Base-by-base conservation (phyloP, 371 early-diverging fungal genomes). In the Rhizomucor pusillus region DNA sequence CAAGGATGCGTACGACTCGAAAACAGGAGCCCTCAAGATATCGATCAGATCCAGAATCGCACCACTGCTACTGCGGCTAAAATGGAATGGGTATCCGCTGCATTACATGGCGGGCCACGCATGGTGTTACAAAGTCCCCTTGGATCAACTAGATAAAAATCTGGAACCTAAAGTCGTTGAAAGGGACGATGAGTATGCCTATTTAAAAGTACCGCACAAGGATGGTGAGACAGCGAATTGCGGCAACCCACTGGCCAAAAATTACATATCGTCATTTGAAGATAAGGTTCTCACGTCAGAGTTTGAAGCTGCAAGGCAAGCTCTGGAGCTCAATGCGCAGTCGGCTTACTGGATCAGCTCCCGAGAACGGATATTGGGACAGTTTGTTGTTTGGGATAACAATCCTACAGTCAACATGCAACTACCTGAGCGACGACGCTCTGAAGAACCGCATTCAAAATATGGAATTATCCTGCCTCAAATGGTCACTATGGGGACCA, bases 341-440 rank as follows among this genome's bases (percentile, higher is more conserved):
- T 92, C 91, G 59, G 87, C 95, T 1, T 98, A 96, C 71, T 98
- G 98, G 98, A 86, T 90, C 41, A 84, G 89, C 52, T 82, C 92
- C 5, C 75, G 93, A n/a, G 88, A 89, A 41, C 83, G 98, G 13
- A 82, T 97, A 50, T 61, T 74, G 57, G 70, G 75, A 9, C 97
- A 98, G 68, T 91, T 94, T 79, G 92, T 95, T 0, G 85, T 93
- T 6, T 90, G 90, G 87, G 83, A 87, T 39, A 50, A 61, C 33
- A 68, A 77, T 19, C 29, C 47, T 2, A 47, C 36, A 5, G 67
- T 69, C 0, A 50, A 73, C 14, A 75, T 87, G 75, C 62, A 77
- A 0, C 50, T 85, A 13, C 76, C 81, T 2, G 59, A 48, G 7
- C 57, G 43, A 1, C 46, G 37, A 5, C 3, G 18, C 14, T n/a